phyloP scores from a whole-genome alignment of 2,329 filamentous ascomycete species.

The Huntiella savannae region DNA sequence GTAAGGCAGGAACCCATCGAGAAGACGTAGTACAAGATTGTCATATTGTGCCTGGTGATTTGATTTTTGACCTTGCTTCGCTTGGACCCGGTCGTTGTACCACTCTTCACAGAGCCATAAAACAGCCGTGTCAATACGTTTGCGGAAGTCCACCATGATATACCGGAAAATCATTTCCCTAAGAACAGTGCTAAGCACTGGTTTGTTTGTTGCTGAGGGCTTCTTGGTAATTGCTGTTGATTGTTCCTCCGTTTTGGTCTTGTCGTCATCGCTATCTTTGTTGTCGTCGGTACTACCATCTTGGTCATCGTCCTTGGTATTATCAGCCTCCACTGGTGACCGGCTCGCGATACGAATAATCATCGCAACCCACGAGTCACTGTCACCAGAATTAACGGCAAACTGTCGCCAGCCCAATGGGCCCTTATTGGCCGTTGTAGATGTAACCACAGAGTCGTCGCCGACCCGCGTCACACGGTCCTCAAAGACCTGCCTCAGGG shows the following conservation, averaged over 20 bases:
- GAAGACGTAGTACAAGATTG: slow-evolving; percentile 57
- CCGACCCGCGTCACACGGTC: slow-evolving; percentile 38
- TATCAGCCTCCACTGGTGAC: neutral
- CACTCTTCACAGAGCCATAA: slow-evolving; percentile 95
- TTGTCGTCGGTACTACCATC: neutral
- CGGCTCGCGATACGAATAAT: slow-evolving; percentile 53
- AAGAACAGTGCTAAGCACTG: slow-evolving; percentile 46
- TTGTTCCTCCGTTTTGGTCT: slow-evolving; percentile 1
- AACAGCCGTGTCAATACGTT: slow-evolving; percentile 74
- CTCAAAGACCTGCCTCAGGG: slow-evolving; percentile 12
- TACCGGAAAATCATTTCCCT: slow-evolving; percentile 68
- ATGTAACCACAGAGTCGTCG: slow-evolving; percentile 33
- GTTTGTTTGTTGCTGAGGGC: neutral
- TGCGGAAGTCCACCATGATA: slow-evolving; percentile 79
- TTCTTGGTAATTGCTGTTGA: slow-evolving; percentile 13
- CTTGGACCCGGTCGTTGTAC: slow-evolving; percentile 61
- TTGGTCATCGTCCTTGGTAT: slow-evolving; percentile 19
- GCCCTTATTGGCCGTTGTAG: slow-evolving; percentile 31
- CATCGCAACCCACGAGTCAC: slow-evolving; percentile 81
- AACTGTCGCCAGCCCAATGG: slow-evolving; percentile 65
- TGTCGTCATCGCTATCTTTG: neutral
- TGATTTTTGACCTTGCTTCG: slow-evolving; percentile 6
- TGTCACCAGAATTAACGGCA: slow-evolving; percentile 65
- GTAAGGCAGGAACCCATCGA: slow-evolving; percentile 79
- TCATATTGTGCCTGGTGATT: slow-evolving; percentile 43